phyloP scores from a whole-genome alignment of 2,329 filamentous ascomycete genomes.

The Alternaria metachromatica region DNA sequence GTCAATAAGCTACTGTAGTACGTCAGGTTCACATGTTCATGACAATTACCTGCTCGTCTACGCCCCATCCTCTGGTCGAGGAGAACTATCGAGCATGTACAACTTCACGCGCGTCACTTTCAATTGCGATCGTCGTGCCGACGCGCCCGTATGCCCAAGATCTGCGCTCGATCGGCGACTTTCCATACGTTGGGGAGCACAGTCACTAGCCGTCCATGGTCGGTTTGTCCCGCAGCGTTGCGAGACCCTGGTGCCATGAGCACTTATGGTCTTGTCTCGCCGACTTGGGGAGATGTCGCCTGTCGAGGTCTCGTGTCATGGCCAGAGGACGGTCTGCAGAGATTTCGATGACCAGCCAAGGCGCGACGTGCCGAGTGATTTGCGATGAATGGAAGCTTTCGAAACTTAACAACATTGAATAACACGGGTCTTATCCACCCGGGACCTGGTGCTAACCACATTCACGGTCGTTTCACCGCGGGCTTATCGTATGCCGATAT shows the following conservation, averaged over 20 bases:
- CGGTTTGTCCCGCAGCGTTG: conserved; percentile 30
- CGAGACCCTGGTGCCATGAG: conserved; percentile 18
- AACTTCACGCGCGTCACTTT: conserved; percentile 8
- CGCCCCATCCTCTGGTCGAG: conserved; percentile 3
- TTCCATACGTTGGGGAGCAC: conserved; percentile 25
- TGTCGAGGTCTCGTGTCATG: conserved; percentile 7
- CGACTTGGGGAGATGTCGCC: conserved; percentile 4
- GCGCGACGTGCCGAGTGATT: conserved; percentile 9
- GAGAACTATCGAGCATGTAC: background rate
- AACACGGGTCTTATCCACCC: conserved; percentile 5
- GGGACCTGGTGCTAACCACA: conserved; percentile 8
- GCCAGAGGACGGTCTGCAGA: conserved; percentile 11
- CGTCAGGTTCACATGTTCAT: conserved; percentile 1
- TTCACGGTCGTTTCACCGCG: conserved; percentile 9
- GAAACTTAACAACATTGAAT: conserved; percentile 5
- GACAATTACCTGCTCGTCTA: conserved; percentile 2
- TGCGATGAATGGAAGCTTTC: conserved; percentile 9
- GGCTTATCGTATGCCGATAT: conserved; percentile 10
- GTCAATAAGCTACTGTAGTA: conserved; percentile 1
- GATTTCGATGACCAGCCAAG: conserved; percentile 14
- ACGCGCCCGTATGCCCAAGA: conserved; percentile 28
- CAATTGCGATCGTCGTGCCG: conserved; percentile 36
- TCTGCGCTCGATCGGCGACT: conserved; percentile 30
- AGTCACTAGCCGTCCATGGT: conserved; percentile 21
- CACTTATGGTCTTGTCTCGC: conserved; percentile 4